phyloP scores from a whole-genome alignment of 768 basidiomycete genomes.

The Lactarius tabidus region DNA sequence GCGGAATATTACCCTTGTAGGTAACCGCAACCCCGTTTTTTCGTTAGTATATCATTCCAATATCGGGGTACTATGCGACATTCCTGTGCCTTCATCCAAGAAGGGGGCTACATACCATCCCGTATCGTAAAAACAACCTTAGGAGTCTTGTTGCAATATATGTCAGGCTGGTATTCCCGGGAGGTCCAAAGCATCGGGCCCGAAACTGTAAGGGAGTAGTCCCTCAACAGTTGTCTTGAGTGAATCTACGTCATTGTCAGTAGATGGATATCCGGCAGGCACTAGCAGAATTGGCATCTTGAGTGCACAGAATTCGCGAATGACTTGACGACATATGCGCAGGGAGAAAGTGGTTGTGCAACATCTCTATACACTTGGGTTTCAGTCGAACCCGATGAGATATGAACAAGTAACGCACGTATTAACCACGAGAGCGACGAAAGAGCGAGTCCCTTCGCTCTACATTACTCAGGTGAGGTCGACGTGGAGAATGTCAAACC shows the following conservation, averaged over 20 bases:
- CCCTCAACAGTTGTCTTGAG: conserved; percentile 22
- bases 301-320: conserved; percentile 78
- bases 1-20: too few species aligned
- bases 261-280: conserved; percentile 52
- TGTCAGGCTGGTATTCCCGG: conserved; percentile 17
- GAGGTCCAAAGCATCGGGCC: conserved; percentile 21
- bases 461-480: conserved; percentile 32
- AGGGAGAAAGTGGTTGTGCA: conserved; percentile 65
- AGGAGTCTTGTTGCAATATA: background rate
- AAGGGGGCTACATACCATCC: background rate
- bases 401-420: conserved; percentile 47
- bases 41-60: background rate
- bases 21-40: background rate
- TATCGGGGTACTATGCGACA: background rate
- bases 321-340: conserved; percentile 89
- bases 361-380: conserved; percentile 54
- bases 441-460: conserved; percentile 75
- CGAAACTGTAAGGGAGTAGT: conserved; percentile 24
- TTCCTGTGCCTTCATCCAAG: background rate
- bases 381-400: background rate
- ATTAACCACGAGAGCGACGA: conserved; percentile 75
- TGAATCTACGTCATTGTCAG: background rate
- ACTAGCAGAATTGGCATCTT: conserved; percentile 71
- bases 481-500: background rate
- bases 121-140: background rate